phyloP scores from a whole-genome alignment of 2,329 filamentous ascomycete genomes.

The Fusarium caatingaense region DNA sequence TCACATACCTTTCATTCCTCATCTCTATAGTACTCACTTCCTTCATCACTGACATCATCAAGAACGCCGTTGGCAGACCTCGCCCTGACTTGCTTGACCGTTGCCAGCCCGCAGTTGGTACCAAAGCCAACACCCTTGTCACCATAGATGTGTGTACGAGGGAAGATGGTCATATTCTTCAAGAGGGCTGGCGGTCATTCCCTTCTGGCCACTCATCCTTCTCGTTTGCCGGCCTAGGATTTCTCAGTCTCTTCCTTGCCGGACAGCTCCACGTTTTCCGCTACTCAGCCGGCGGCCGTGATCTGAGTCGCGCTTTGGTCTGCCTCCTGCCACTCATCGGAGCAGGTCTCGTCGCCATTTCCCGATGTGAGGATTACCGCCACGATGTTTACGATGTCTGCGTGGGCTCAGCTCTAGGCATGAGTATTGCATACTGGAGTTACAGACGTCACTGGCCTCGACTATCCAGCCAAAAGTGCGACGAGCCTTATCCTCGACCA shows the following conservation, averaged over 20 bases:
- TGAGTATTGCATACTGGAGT: conserved; percentile 71
- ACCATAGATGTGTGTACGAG: conserved; percentile 79
- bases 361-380: conserved; percentile 75
- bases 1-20: conserved; percentile 82
- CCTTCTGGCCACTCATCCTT: conserved; percentile 85
- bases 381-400: conserved; percentile 78
- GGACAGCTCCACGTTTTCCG: conserved; percentile 72
- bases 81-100: conserved; percentile 74
- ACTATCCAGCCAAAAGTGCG: conserved; percentile 63
- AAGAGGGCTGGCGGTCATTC: conserved; percentile 88
- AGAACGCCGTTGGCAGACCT: conserved; percentile 86
- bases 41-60: conserved; percentile 90
- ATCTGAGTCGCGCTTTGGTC: conserved; percentile 67
- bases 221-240: conserved; percentile 82
- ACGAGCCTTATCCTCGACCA: conserved; percentile 67
- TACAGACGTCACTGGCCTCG: conserved; percentile 73
- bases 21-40: conserved; percentile 81
- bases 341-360: conserved; percentile 75
- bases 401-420: conserved; percentile 70
- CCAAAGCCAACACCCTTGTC: conserved; percentile 64
- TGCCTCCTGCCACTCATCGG: conserved; percentile 70
- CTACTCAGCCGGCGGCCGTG: conserved; percentile 57
- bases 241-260: conserved; percentile 75
- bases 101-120: conserved; percentile 74
- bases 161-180: conserved; percentile 73